Base-by-base conservation (phyloP, 2,329 filamentous ascomycete genomes). In the Stagonosporopsis chrysanthemi region DNA sequence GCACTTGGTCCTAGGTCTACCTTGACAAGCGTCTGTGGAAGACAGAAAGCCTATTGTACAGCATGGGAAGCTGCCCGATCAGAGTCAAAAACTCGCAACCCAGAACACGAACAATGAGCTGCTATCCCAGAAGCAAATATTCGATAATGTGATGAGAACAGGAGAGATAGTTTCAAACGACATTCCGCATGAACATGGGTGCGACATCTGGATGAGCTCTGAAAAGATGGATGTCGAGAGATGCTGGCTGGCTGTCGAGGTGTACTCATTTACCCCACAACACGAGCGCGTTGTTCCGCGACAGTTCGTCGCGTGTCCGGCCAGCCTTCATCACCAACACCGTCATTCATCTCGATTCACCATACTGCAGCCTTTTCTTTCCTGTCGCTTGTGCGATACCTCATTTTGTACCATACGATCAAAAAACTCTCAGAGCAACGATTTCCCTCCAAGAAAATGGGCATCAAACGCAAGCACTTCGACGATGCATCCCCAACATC, bases 401-500 rank as follows among this genome's bases (percentile, higher is more conserved):
- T n/a, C 8, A 33, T 14, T 33, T 31, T 14, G 29, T 26, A 8
- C 4, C 24, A 8, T 26, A 26, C 2, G 24, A 26, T 26, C 5
- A 26, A 26, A 6, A 26, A 26, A 26, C 1, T 2, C 24, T 26
- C 24, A 26, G 24, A 26, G 5, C 24, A 6, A 26, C 24, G 4
- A 12, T 11, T 31, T 31, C 2, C 3, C 12, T 29, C 41, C 35
- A n/a, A 35, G 40, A 64, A 33, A 47, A 86, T 87, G 84, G 77
- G 78, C 22, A 75, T 83, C 71, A 87, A 87, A 72, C 84, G 85
- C 69, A 87, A 87, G 71, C 82, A 84, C 41, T 84, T 83, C 31
- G 63, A 65, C 41, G 71, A 76, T 39, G 78, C 80, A 61, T 80
- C 82, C 15, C 78, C 81, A 17, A 68, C 79, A 33, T 78, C 80